phyloP scores from a whole-genome alignment of 1,284 basidiomycete species.

The Lentinula novae-zelandiae region DNA sequence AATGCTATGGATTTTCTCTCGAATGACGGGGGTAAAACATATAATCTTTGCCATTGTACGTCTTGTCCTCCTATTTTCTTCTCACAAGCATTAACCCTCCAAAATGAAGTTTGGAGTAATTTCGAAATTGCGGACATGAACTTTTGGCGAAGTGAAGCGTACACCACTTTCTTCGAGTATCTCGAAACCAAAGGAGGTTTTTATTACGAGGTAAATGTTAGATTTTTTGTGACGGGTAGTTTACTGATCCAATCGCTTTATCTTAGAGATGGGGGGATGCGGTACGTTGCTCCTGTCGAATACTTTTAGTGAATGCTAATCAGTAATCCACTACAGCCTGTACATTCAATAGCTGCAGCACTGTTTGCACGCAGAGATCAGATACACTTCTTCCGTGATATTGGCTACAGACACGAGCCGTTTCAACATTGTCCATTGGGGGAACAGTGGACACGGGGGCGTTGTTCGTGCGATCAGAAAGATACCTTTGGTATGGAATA shows the following conservation, averaged over 20 bases:
- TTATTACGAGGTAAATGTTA: constrained; percentile 67
- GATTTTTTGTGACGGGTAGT: background rate
- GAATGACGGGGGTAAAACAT: constrained; percentile 66
- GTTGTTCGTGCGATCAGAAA: constrained; percentile 39
- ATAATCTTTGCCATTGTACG: constrained; percentile 80
- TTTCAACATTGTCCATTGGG: constrained; percentile 52
- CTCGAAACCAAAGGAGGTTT: constrained; percentile 81
- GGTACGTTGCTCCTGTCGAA: background rate
- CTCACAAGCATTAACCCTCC: background rate
- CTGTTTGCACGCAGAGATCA: constrained; percentile 69
- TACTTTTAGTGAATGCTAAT: background rate
- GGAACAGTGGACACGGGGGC: constrained; percentile 33
- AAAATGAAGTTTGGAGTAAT: constrained; percentile 67
- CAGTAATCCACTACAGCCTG: constrained; percentile 2
- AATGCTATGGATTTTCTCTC: constrained; percentile 77
- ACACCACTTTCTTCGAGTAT: constrained; percentile 74
- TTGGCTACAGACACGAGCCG: constrained; percentile 46
- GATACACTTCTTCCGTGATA: constrained; percentile 72
- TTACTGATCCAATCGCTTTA: background rate
- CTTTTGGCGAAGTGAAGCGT: constrained; percentile 78
- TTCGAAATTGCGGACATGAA: constrained; percentile 84
- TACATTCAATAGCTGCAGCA: constrained; percentile 78
- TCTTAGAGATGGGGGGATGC: constrained; percentile 72
- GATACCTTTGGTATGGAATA: constrained; percentile 38
- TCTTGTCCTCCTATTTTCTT: constrained; percentile 22